These are phyloP conservation scores for Apophysomyces ossiformis DNA, from an alignment of 371 early-diverging fungal species.

Conservation along the genomic window DNA sequence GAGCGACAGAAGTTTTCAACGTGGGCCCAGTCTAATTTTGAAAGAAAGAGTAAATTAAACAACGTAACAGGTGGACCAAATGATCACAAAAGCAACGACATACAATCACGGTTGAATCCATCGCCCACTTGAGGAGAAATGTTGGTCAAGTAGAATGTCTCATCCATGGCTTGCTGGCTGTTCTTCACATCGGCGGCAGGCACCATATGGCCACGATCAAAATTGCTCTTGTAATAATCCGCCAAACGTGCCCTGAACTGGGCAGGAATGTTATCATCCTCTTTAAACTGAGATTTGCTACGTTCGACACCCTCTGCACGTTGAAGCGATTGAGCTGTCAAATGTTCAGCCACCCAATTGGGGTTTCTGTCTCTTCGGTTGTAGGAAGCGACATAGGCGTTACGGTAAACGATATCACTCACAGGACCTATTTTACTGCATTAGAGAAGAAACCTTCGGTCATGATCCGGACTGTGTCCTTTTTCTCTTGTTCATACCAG, in stretches of 20 bases:
- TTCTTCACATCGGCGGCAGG: constrained; percentile 84
- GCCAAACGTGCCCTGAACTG: constrained; percentile 70
- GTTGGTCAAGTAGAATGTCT: constrained; percentile 80
- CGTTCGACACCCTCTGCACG: constrained; percentile 65
- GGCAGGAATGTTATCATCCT: constrained; percentile 67
- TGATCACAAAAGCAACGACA: constrained; percentile 13
- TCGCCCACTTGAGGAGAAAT: constrained; percentile 85
- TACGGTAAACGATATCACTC: constrained; percentile 59
- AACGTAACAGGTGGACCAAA: neutral
- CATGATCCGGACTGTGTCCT: too few species aligned
- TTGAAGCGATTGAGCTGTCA: constrained; percentile 68
- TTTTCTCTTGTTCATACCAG: constrained; percentile 27
- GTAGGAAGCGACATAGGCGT: constrained; percentile 66
- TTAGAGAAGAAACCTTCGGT: neutral
- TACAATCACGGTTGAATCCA: constrained; percentile 84
- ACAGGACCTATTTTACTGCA: constrained; percentile 55
- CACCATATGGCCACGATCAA: constrained; percentile 86
- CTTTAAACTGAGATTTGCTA: constrained; percentile 69
- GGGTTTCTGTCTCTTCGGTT: constrained; percentile 84
- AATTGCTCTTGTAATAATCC: constrained; percentile 76
- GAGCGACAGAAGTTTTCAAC: constrained; percentile 77
- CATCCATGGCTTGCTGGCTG: constrained; percentile 73
- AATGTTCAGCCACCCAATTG: constrained; percentile 86
- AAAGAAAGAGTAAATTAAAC: neutral
- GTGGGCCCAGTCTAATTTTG: constrained; percentile 73